Percentiles rank a stretch among this genome's conserved stretches.
Conservation (phyloP, 805 yeast species). For the Lipomyces orientalis region DNA sequence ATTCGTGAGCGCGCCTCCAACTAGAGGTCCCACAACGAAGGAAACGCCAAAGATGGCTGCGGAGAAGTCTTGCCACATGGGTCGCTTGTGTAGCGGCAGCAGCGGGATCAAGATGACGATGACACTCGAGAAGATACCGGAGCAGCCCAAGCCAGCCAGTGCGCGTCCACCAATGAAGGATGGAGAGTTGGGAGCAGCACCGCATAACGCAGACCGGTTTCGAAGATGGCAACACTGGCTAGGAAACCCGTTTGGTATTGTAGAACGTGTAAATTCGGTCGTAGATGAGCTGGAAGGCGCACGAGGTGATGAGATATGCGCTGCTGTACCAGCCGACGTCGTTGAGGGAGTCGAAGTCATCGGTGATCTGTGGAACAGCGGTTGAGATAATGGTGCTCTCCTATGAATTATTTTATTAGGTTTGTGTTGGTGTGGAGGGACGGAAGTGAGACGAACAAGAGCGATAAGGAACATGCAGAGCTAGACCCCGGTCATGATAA, state of each 20-base stretch:
- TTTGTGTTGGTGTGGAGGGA: not conserved
- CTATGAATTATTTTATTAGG: not conserved
- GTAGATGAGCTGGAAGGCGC: slow-evolving; percentile 9
- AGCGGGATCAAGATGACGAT: slow-evolving; percentile 62
- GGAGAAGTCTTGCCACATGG: slow-evolving; percentile 30
- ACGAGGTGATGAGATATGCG: slow-evolving; percentile 7
- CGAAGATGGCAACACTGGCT: slow-evolving; percentile 47
- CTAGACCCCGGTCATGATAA: not conserved
- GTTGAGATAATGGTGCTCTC: slow-evolving; percentile 10
- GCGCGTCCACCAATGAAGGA: slow-evolving; percentile 73
- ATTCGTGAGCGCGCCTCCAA: slow-evolving; percentile 57
- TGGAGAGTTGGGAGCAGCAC: slow-evolving; percentile 49
- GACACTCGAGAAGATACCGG: slow-evolving; percentile 64
- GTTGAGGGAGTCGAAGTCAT: slow-evolving; percentile 9
- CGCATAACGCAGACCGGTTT: slow-evolving; percentile 41
- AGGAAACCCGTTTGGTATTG: slow-evolving; percentile 10
- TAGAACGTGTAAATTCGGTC: slow-evolving; percentile 14
- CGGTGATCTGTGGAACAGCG: slow-evolving; percentile 13
- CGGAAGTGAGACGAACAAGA: not conserved
- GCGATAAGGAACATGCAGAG: slow-evolving; percentile 8
- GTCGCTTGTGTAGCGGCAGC: slow-evolving; percentile 50
- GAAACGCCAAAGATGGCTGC: slow-evolving; percentile 44
- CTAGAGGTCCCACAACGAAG: slow-evolving; percentile 60
- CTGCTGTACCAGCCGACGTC: slow-evolving; percentile 17
- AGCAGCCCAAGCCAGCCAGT: slow-evolving; percentile 72